phyloP scores from a whole-genome alignment of 2,329 filamentous ascomycete genomes.

The Gaeumannomyces sp. region DNA sequence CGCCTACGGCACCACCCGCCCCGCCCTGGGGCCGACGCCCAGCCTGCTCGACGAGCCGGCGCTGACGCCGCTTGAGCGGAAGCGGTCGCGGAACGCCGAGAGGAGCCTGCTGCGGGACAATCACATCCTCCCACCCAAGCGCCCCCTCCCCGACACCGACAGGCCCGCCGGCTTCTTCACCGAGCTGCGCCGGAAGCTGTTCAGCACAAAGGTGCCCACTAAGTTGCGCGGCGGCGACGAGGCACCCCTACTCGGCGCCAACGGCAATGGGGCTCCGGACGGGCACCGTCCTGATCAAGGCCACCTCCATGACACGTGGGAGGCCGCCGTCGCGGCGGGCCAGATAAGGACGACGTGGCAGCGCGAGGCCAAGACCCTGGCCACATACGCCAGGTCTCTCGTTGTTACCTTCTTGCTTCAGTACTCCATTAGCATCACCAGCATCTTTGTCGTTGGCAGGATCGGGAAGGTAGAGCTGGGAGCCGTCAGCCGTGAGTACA shows the following conservation, averaged over 20 bases:
- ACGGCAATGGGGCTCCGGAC: constrained; percentile 21
- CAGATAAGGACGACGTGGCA: constrained; percentile 87
- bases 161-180: constrained; percentile 27
- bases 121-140: constrained; percentile 58
- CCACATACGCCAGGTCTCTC: constrained; percentile 63
- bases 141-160: constrained; percentile 25
- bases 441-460: constrained; percentile 71
- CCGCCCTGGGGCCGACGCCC: constrained; percentile 56
- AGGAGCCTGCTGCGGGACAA: constrained; percentile 58
- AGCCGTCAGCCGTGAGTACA: constrained; percentile 47
- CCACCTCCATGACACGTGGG: constrained; percentile 69
- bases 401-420: constrained; percentile 72
- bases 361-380: constrained; percentile 77
- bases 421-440: constrained; percentile 77
- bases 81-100: constrained; percentile 52
- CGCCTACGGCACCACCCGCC: constrained; percentile 63
- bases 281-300: constrained; percentile 38
- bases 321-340: constrained; percentile 74
- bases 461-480: constrained; percentile 66
- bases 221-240: constrained; percentile 33
- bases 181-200: constrained; percentile 36
- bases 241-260: constrained; percentile 31
- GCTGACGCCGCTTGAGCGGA: constrained; percentile 49
- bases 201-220: constrained; percentile 48
- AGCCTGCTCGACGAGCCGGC: constrained; percentile 33